These are phyloP conservation scores for Epichloe sp. DNA, from an alignment of 2,329 filamentous ascomycete species.

Conservation along the genomic window DNA sequence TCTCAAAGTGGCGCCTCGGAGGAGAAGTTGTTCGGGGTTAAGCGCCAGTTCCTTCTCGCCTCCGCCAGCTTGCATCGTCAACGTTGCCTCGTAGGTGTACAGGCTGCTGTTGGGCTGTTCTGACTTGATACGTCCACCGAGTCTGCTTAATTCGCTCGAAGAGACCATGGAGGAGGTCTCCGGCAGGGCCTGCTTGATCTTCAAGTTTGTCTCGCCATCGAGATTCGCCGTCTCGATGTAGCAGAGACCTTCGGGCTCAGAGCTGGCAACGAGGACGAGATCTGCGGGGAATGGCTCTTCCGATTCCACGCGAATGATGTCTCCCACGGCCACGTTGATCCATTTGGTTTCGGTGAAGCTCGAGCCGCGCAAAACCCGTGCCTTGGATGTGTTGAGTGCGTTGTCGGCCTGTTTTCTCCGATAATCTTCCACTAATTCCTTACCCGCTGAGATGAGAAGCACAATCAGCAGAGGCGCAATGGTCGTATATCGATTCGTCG, in stretches of 20 bases:
- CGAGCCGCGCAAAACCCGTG: conserved; percentile 70
- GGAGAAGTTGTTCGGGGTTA: conserved; percentile 81
- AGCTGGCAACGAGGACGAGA: conserved; percentile 81
- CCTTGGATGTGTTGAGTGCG: conserved; percentile 75
- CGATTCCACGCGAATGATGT: conserved; percentile 84
- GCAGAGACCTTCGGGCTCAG: conserved; percentile 91
- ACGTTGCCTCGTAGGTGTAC: conserved; percentile 93
- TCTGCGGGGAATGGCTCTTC: conserved; percentile 94
- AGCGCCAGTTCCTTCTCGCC: conserved; percentile 87
- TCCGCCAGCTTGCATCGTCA: conserved; percentile 81
- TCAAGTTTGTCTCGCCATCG: conserved; percentile 94
- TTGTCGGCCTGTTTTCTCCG: conserved; percentile 79
- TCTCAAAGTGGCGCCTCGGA: conserved; percentile 83
- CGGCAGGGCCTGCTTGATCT: conserved; percentile 94
- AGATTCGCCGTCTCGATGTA: conserved; percentile 98
- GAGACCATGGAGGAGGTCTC: conserved; percentile 85
- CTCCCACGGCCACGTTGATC: conserved; percentile 86
- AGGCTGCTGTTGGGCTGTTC: conserved; percentile 97
- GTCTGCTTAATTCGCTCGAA: conserved; percentile 67
- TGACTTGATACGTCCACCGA: conserved; percentile 78
- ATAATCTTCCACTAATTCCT: conserved; percentile 89
- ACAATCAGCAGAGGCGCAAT: conserved; percentile 89
- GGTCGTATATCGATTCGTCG: conserved; percentile 90
- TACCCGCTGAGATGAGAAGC: conserved; percentile 84
- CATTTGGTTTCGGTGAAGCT: conserved; percentile 79